A percentile compares a stretch with the other conserved stretches of the same genome.
Evolutionary conservation across 345 rosid genomes (phyloP).

Genomic region (Hypericum perforatum): DNA sequence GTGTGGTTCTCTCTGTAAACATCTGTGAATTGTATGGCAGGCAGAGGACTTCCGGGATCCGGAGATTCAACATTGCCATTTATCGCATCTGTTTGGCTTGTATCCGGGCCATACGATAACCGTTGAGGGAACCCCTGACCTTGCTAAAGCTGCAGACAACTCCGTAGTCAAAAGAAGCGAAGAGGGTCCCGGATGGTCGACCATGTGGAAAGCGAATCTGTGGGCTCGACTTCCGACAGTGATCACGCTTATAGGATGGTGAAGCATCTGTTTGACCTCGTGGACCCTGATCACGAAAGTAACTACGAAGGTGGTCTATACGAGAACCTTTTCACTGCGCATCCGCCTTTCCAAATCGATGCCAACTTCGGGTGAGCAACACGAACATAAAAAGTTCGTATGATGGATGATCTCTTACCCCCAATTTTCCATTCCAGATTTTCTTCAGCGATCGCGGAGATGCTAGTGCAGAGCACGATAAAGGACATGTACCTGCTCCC

Average conservation of each 20-base stretch:
- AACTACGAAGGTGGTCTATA: conserved; percentile 71
- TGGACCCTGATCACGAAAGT: conserved; percentile 63
- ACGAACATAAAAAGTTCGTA: too few species aligned
- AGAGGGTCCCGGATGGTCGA: conserved; percentile 98
- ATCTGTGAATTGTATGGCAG: neutral
- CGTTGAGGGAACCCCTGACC: neutral
- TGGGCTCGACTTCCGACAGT: conserved; percentile 77
- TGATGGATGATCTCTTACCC: too few species aligned
- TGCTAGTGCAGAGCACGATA: conserved; percentile 75
- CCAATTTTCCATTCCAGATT: conserved; percentile 30
- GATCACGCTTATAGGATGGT: conserved; percentile 68
- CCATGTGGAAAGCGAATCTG: conserved; percentile 70
- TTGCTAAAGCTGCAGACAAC: conserved; percentile 1
- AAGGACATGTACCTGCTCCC: conserved; percentile 73
- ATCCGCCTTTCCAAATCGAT: conserved; percentile 98
- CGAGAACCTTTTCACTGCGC: conserved; percentile 81
- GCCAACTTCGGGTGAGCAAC: conserved; percentile 80
- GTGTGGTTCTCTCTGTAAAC: neutral
- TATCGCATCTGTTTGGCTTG: too few species aligned
- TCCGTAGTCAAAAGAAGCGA: conserved; percentile 40
- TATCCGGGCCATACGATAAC: too few species aligned
- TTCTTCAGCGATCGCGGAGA: conserved; percentile 66
- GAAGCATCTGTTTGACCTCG: conserved; percentile 57
- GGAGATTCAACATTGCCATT: conserved; percentile 2
- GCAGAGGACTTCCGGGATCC: neutral